These are phyloP conservation scores for Tinospora cordifolia DNA, from an alignment of 164 flowering plant genomes.

Conservation along the genomic window DNA sequence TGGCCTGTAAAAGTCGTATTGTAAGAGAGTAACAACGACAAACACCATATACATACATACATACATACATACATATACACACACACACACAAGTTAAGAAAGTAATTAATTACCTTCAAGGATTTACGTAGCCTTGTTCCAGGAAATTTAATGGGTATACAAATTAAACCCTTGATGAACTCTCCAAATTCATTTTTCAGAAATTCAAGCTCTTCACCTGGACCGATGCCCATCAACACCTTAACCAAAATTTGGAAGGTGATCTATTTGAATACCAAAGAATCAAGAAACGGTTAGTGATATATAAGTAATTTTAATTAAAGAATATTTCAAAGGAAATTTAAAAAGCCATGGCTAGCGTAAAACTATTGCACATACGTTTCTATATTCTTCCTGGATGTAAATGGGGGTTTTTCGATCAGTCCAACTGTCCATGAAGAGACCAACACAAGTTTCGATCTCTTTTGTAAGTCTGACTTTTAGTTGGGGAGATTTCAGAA, in stretches of 20 bases:
- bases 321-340: background rate
- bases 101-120: conserved; percentile 45
- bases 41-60: background rate
- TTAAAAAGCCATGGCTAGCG: background rate
- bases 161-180: conserved; percentile 74
- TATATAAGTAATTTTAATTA: background rate
- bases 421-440: conserved; percentile 51
- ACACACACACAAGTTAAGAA: background rate
- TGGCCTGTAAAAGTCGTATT: conserved; percentile 53
- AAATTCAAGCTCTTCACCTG: conserved; percentile 61
- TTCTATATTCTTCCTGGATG: conserved; percentile 69
- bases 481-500: conserved; percentile 62
- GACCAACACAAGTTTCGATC: conserved; percentile 38
- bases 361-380: conserved; percentile 33
- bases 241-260: conserved; percentile 69
- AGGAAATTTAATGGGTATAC: conserved; percentile 79
- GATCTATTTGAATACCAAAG: conserved; percentile 32
- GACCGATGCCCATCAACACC: conserved; percentile 62
- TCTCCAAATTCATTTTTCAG: conserved; percentile 65
- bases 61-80: background rate
- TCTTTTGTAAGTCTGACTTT: conserved; percentile 53
- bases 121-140: conserved; percentile 74
- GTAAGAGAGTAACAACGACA: no score
- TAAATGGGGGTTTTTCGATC: conserved; percentile 23
- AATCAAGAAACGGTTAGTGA: background rate